phyloP scores from a whole-genome alignment of 2,329 filamentous ascomycete species.

The Bimuria novae-zelandiae region DNA sequence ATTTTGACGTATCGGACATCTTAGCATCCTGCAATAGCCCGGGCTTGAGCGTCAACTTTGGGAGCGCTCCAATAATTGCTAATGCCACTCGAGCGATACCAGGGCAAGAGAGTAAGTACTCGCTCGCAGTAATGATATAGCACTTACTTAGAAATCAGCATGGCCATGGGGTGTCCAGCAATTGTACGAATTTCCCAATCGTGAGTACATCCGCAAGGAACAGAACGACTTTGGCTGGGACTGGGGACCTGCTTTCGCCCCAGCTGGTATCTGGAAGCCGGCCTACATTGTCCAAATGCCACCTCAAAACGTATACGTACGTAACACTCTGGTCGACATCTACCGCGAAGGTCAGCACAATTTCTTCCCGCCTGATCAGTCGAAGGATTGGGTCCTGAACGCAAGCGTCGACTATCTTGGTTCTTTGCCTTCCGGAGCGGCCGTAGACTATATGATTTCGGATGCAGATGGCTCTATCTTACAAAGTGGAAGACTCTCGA shows the following conservation, averaged over 20 bases:
- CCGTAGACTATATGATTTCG: slow-evolving; percentile 54
- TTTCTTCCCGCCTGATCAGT: slow-evolving; percentile 62
- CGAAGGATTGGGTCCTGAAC: slow-evolving; percentile 63
- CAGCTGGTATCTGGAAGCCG: slow-evolving; percentile 66
- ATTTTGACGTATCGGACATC: slow-evolving; percentile 59
- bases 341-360: slow-evolving; percentile 64
- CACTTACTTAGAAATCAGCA: slow-evolving; percentile 34
- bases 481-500: slow-evolving; percentile 44
- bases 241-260: slow-evolving; percentile 65
- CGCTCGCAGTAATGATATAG: background rate
- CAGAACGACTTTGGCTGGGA: slow-evolving; percentile 67
- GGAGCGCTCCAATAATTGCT: slow-evolving; percentile 60
- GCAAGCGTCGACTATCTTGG: slow-evolving; percentile 64
- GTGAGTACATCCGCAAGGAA: slow-evolving; percentile 64
- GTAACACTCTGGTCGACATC: slow-evolving; percentile 63
- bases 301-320: slow-evolving; percentile 50
- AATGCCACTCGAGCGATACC: slow-evolving; percentile 57
- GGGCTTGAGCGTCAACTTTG: slow-evolving; percentile 59
- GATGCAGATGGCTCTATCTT: slow-evolving; percentile 50
- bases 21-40: slow-evolving; percentile 51
- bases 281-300: slow-evolving; percentile 61
- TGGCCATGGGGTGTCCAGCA: slow-evolving; percentile 58
- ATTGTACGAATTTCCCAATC: slow-evolving; percentile 58
- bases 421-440: slow-evolving; percentile 48
- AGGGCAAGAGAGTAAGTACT: slow-evolving; percentile 49